Conservation (phyloP, 192 early-diverging fungal species). For the Umbelopsis isabellina region DNA sequence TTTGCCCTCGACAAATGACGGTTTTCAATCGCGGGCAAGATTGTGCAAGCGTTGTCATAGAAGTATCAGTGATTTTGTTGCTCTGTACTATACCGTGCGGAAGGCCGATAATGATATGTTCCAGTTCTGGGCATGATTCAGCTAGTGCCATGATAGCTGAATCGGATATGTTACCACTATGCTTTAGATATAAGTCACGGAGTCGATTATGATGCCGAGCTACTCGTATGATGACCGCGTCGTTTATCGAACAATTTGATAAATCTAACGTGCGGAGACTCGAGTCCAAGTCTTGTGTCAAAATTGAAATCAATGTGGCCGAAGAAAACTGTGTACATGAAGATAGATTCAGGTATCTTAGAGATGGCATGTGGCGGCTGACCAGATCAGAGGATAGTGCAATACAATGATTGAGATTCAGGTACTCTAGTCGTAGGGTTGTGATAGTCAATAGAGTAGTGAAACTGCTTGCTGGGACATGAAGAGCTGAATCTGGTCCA, state of each 20-base stretch:
- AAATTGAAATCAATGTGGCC: conserved; percentile 2
- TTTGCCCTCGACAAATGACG: conserved; percentile 14
- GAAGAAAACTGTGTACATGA: conserved; percentile 14
- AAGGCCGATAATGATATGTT: not conserved
- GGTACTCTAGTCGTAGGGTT: not conserved
- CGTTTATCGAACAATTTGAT: conserved; percentile 22
- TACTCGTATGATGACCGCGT: conserved; percentile 13
- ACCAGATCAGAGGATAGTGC: not conserved
- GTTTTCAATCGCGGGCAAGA: not conserved
- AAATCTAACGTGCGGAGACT: conserved; percentile 2
- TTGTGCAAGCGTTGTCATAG: conserved; percentile 2
- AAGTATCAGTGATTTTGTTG: conserved; percentile 24
- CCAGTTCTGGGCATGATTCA: conserved; percentile 9
- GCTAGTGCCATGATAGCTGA: conserved; percentile 11
- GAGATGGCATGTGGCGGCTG: not conserved
- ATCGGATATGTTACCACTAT: conserved; percentile 18
- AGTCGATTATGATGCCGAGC: not conserved
- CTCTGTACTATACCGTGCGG: conserved; percentile 22
- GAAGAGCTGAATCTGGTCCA: not conserved
- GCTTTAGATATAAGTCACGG: conserved; percentile 10
- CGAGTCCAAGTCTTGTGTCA: not conserved
- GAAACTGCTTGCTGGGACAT: not conserved
- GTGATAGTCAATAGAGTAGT: not conserved
- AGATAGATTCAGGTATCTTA: conserved; percentile 1
- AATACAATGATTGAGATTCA: not conserved